phyloP scores from a whole-genome alignment of 192 early-diverging fungal species.

The Nowakowskiella sp. region DNA sequence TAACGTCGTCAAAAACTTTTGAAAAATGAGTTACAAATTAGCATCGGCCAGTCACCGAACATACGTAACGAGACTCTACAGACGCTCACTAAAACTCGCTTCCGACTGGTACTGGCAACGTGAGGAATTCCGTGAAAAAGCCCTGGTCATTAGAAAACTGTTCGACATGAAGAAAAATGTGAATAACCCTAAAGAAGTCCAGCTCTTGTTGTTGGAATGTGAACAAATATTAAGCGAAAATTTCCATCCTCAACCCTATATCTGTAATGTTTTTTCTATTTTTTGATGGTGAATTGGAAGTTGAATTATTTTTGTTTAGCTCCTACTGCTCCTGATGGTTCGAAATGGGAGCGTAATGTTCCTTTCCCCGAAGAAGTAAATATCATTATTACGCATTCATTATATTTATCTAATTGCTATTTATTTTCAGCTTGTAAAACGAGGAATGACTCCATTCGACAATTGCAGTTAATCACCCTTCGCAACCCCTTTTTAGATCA shows the following conservation, averaged over 20 bases:
- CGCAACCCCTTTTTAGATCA: no score
- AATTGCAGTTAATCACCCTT: no score
- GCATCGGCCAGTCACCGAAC: constrained; percentile 56
- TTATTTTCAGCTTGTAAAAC: constrained; percentile 13
- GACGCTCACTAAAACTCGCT: constrained; percentile 68
- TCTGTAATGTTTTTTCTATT: constrained; percentile 41
- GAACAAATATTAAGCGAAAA: constrained; percentile 67
- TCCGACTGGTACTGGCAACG: constrained; percentile 87
- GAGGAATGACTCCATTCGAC: constrained; percentile 33
- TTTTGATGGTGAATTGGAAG: not conserved
- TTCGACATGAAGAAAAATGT: constrained; percentile 78
- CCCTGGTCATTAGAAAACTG: constrained; percentile 69
- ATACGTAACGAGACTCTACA: constrained; percentile 78
- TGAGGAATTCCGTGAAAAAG: constrained; percentile 67
- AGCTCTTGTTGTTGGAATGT: constrained; percentile 55
- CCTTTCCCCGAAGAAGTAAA: constrained; percentile 58
- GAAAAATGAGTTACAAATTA: no score
- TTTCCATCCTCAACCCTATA: constrained; percentile 78
- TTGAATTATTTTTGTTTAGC: constrained; percentile 29
- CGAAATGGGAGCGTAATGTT: constrained; percentile 78
- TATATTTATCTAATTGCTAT: not conserved
- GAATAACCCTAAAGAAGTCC: constrained; percentile 61
- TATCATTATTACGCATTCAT: not conserved
- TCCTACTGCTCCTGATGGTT: constrained; percentile 59
- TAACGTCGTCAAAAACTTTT: no score